Evolutionary conservation across 768 basidiomycete genomes (phyloP), one percentile per base, ranked within the genome.

Genomic region (Termitomyces eurrhizus): DNA sequence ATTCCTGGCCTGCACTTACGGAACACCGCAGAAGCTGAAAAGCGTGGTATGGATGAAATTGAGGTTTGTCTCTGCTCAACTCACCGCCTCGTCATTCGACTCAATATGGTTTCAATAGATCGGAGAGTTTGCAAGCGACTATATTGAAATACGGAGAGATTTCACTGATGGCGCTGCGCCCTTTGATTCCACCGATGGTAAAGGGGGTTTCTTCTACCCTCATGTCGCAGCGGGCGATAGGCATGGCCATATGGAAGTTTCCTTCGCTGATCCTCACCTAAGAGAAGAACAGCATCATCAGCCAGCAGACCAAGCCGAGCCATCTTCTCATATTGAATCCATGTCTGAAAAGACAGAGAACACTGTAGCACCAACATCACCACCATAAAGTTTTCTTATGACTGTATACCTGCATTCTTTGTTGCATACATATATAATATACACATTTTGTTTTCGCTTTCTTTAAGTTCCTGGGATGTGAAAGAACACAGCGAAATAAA

Each of bases 51-150:
- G 78, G 88, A 89, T 63, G 88, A 89, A 67, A 80, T 84, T 32
- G 86, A 92, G 80, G 88, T 89, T 64, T 58, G 81, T 59, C 33
- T 37, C 36, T 11, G 26, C 5, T 24, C 12, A 35, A 21, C 32
- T 36, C 36, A 21, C 21, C 33, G 18, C 18, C 29, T 29, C 51
- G 29, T 13, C 26, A 11, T 52, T 52, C 49, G 1, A 57, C 49
- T 55, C 36, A 54, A 24, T 18, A 18, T 11, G 33, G 16, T 26
- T n/a, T 14, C 14, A 35, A 42, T 59, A 88, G 84, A 85, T 87
- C 42, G 86, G 87, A 55, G 87, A 88, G 66, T 88, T 87, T 60
- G 87, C 86, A 14, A 83, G 76, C 21, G 87, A 88, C 64, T 88
- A 87, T 62, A 85, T 86, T 60, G 85, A 91, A 68, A 78, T 88